A percentile compares a stretch with the other conserved stretches of the same genome.
phyloP scores from a whole-genome alignment of 2,329 filamentous ascomycete genomes.

The Fusarium tuaranense region DNA sequence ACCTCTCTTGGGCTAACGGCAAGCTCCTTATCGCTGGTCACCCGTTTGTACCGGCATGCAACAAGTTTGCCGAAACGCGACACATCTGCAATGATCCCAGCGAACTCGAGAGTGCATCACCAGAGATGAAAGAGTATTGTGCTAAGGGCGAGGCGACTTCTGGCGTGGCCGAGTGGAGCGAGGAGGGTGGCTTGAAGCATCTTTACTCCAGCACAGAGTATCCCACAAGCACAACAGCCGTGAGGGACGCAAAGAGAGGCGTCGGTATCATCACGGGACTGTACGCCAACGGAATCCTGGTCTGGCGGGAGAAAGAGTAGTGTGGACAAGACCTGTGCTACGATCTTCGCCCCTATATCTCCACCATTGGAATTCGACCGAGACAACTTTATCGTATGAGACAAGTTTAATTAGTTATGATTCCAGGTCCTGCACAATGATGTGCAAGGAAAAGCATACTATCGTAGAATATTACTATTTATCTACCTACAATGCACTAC shows the following conservation, averaged over 20 bases:
- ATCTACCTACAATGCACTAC: too few relatives aligned
- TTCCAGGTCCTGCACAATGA: neutral
- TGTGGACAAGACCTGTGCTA: neutral
- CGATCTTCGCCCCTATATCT: neutral
- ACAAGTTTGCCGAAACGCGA: slow-evolving; percentile 47
- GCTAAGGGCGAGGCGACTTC: slow-evolving; percentile 29
- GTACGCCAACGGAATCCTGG: slow-evolving; percentile 52
- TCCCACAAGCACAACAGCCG: slow-evolving; percentile 50
- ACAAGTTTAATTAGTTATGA: neutral
- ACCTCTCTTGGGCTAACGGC: slow-evolving; percentile 48
- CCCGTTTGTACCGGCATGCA: slow-evolving; percentile 49
- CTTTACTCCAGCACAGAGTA: slow-evolving; percentile 51
- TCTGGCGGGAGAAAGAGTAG: slow-evolving; percentile 38
- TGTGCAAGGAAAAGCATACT: neutral
- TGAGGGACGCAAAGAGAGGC: slow-evolving; percentile 44
- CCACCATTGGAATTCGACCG: neutral
- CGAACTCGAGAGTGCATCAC: slow-evolving; percentile 38
- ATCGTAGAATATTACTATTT: neutral
- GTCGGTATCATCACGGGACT: slow-evolving; percentile 53
- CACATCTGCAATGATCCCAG: slow-evolving; percentile 50
- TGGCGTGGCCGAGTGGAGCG: slow-evolving; percentile 52
- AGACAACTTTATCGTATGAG: neutral
- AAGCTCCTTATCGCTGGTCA: slow-evolving; percentile 56
- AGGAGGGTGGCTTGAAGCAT: slow-evolving; percentile 46
- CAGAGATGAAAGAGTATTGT: slow-evolving; percentile 1